A percentile compares a stretch with the other conserved stretches of the same genome.
Evolutionary conservation across 1,284 basidiomycete genomes (phyloP).

Genomic region (Xanthoconium separans): DNA sequence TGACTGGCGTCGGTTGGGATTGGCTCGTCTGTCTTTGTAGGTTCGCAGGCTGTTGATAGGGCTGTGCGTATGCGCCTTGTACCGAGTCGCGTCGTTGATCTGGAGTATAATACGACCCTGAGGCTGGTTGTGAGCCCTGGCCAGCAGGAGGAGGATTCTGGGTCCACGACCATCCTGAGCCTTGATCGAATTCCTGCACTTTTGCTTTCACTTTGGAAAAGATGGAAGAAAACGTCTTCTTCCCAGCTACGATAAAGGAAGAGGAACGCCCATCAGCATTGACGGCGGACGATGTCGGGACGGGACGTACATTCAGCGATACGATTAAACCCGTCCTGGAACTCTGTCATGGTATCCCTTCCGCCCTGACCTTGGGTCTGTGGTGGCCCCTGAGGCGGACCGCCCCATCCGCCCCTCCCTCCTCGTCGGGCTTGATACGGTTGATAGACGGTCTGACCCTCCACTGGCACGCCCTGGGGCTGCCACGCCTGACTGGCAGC

Average conservation of each 20-base stretch:
- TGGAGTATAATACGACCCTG: slow-evolving; percentile 1
- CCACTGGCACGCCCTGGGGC: slow-evolving; percentile 18
- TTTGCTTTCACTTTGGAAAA: slow-evolving; percentile 76
- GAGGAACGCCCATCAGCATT: not conserved
- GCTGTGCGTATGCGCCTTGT: slow-evolving; percentile 9
- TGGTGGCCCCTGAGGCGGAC: slow-evolving; percentile 6
- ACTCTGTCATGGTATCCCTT: slow-evolving; percentile 59
- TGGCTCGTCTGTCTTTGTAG: slow-evolving; percentile 5
- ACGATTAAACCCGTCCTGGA: slow-evolving; percentile 70
- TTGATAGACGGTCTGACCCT: slow-evolving; percentile 14
- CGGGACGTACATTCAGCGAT: slow-evolving; percentile 67
- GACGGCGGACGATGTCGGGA: not conserved
- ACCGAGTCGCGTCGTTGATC: not conserved
- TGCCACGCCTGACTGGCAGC: slow-evolving; percentile 35
- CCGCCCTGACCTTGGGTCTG: slow-evolving; percentile 22
- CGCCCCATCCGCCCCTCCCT: slow-evolving; percentile 6
- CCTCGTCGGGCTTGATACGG: slow-evolving; percentile 27
- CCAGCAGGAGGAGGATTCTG: slow-evolving; percentile 5
- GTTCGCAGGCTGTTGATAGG: not conserved
- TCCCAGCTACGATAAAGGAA: slow-evolving; percentile 51
- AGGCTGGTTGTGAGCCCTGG: not conserved
- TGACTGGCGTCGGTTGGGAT: not conserved
- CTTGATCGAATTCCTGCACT: slow-evolving; percentile 72
- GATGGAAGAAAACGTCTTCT: slow-evolving; percentile 70
- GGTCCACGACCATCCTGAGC: slow-evolving; percentile 27